Percentiles rank a stretch among this genome's conserved stretches.
phyloP scores from a whole-genome alignment of 768 basidiomycete species.

The Pleurotus sapidus region DNA sequence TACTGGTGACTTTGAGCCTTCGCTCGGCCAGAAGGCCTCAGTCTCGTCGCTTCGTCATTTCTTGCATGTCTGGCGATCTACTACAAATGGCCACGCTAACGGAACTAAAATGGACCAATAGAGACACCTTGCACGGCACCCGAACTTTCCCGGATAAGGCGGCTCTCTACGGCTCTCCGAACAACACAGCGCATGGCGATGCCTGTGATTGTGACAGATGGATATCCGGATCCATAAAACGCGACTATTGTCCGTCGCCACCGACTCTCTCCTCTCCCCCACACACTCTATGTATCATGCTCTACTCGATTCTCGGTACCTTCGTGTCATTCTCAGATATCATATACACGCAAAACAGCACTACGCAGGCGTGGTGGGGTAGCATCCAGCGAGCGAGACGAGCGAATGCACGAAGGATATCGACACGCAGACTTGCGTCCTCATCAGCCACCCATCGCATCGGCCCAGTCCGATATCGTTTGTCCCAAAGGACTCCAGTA shows the following conservation, averaged over 20 bases:
- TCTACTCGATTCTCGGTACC: constrained; percentile 4
- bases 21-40: neutral
- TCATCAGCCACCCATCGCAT: neutral
- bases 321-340: constrained; percentile 8
- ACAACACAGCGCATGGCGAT: neutral
- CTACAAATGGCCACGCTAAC: neutral
- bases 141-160: neutral
- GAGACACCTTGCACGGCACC: neutral
- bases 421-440: neutral
- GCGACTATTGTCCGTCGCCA: neutral
- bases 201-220: neutral
- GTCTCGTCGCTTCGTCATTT: neutral
- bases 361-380: constrained; percentile 8
- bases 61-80: neutral
- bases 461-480: neutral
- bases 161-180: neutral
- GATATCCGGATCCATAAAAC: neutral
- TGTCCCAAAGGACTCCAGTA: neutral
- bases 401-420: neutral
- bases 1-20: neutral
- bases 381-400: constrained; percentile 5
- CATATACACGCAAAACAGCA: constrained; percentile 6
- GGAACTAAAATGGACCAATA: neutral
- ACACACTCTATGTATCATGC: neutral
- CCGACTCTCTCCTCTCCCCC: neutral